phyloP scores from a whole-genome alignment of 495 filamentous ascomycete genomes.

The Durotheca rogersii region DNA sequence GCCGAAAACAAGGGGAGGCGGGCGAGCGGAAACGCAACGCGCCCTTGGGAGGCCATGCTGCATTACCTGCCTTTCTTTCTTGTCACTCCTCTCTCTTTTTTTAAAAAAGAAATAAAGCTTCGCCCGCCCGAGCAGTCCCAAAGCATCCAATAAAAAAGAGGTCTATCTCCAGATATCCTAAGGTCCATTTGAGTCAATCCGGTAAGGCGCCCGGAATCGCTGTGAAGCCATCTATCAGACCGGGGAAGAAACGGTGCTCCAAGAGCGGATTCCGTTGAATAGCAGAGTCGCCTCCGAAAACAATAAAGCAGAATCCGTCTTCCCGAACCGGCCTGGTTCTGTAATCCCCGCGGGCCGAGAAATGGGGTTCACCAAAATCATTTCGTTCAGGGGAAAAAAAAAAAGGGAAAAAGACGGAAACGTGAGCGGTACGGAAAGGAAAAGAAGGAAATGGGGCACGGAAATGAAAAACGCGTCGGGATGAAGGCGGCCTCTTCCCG shows the following conservation, averaged over 20 bases:
- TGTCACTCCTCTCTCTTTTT: too few species aligned
- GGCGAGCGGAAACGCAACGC: neutral
- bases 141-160: slow-evolving; percentile 24
- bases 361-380: slow-evolving; percentile 19
- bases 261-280: slow-evolving; percentile 15
- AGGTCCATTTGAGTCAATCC: slow-evolving; percentile 17
- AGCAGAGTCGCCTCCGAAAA: slow-evolving; percentile 32
- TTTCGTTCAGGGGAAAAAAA: slow-evolving; percentile 10
- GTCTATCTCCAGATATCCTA: slow-evolving; percentile 30
- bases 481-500: slow-evolving; percentile 12
- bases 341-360: slow-evolving; percentile 19
- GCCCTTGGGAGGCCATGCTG: too few species aligned
- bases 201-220: slow-evolving; percentile 2
- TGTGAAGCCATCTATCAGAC: slow-evolving; percentile 4
- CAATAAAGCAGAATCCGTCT: slow-evolving; percentile 27
- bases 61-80: slow-evolving; percentile 11
- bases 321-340: slow-evolving; percentile 36
- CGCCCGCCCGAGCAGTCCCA: slow-evolving; percentile 16
- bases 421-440: too few species aligned
- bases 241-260: slow-evolving; percentile 10
- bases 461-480: slow-evolving; percentile 16
- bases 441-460: slow-evolving; percentile 8
- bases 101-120: too few species aligned
- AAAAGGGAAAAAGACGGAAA: slow-evolving; percentile 7
- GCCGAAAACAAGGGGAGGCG: slow-evolving; percentile 8